These are phyloP conservation scores for Xerocomus potaroensis DNA, from an alignment of 768 basidiomycete genomes.

Conservation along the genomic window DNA sequence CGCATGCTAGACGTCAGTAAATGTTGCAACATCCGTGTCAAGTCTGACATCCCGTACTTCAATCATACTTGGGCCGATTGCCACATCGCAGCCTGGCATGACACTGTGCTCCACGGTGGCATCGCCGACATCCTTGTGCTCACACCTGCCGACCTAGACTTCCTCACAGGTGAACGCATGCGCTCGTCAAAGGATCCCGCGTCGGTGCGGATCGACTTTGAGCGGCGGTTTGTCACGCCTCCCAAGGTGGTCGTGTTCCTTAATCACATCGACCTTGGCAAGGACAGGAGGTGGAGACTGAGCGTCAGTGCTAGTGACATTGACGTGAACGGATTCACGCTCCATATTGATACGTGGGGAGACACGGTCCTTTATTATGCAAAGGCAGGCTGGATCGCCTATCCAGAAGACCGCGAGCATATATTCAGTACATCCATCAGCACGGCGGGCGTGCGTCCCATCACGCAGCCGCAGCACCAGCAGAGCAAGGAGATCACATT, in stretches of 20 bases:
- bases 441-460: slow-evolving; percentile 3
- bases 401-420: slow-evolving; percentile 17
- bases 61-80: slow-evolving; percentile 4
- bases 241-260: slow-evolving; percentile 15
- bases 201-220: slow-evolving; percentile 8
- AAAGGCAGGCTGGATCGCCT: slow-evolving; percentile 16
- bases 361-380: slow-evolving; percentile 4
- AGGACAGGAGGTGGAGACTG: slow-evolving; percentile 7
- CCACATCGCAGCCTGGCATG: slow-evolving; percentile 3
- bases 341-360: slow-evolving; percentile 9
- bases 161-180: slow-evolving; percentile 10
- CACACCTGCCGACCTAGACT: slow-evolving; percentile 10
- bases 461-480: slow-evolving; percentile 1
- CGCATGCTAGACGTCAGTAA: slow-evolving; percentile 4
- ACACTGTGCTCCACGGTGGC: slow-evolving; percentile 1
- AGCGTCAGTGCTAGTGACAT: slow-evolving; percentile 4
- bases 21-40: slow-evolving; percentile 9
- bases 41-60: slow-evolving; percentile 4
- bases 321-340: slow-evolving; percentile 13
- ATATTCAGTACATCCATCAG: slow-evolving; percentile 15
- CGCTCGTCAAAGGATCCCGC: neutral
- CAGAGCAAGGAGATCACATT: slow-evolving; percentile 9
- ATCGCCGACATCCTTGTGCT: slow-evolving; percentile 3
- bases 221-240: slow-evolving; percentile 12
- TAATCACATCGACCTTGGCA: slow-evolving; percentile 11